Conservation (phyloP, 2,329 filamentous ascomycete genomes). For the Pseudogymnoascus sp. region DNA sequence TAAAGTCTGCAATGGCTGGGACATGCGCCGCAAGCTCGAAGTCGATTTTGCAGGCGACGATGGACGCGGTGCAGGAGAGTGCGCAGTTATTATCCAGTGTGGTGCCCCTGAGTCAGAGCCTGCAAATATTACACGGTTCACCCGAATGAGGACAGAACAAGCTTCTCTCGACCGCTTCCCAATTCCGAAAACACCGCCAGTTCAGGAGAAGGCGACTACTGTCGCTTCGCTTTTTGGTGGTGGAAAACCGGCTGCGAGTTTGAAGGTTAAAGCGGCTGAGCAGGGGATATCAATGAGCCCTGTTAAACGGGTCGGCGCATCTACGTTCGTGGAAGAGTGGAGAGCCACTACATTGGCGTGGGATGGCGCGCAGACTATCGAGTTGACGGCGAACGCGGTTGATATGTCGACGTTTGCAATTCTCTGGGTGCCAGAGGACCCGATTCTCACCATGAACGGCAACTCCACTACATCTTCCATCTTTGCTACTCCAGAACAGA, state of each 20-base stretch:
- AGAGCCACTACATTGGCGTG: conserved; percentile 54
- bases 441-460: conserved; percentile 54
- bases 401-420: conserved; percentile 70
- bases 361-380: conserved; percentile 48
- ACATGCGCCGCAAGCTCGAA: conserved; percentile 79
- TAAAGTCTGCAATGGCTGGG: conserved; percentile 75
- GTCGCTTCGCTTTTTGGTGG: conserved; percentile 29
- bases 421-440: conserved; percentile 71
- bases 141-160: conserved; percentile 39
- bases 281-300: conserved; percentile 22
- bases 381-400: conserved; percentile 63
- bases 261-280: conserved; percentile 14
- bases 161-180: conserved; percentile 26
- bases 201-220: conserved; percentile 16
- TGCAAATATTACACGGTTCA: conserved; percentile 50
- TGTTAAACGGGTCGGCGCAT: conserved; percentile 22
- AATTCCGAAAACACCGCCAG: conserved; percentile 25
- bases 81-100: conserved; percentile 65
- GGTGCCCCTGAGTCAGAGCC: conserved; percentile 35
- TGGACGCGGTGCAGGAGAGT: conserved; percentile 68
- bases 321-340: conserved; percentile 55
- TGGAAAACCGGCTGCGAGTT: conserved; percentile 20
- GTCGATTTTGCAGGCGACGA: conserved; percentile 86
- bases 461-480: conserved; percentile 25
- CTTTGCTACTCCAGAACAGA: conserved; percentile 20